Evolutionary conservation across 305 asterid genomes (phyloP), one percentile per base, ranked within the genome.

Genomic region (Caryopteris hybrid): DNA sequence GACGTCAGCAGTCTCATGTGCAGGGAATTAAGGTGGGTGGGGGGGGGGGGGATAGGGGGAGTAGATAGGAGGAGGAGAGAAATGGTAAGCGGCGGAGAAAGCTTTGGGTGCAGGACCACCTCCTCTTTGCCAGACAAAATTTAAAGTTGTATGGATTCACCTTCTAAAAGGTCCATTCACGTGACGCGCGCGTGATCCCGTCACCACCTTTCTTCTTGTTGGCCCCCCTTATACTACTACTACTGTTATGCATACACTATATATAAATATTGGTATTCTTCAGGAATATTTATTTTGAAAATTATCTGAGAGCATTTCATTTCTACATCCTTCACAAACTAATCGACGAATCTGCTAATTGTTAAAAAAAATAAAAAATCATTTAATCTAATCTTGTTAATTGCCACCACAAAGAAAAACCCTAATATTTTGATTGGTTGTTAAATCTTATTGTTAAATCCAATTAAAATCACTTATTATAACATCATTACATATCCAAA

Each of bases 161-260:
- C 72, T 71, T 67, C 68, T 47, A 55, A 77, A 70, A 71, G 80
- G 72, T 54, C 70, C 73, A 25, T 58, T 65, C 86, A 83, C 85
- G 87, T 83, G 88, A 64, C 41, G 21, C 67, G 81, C 86, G 82
- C 86, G 88, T 83, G 88, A 75, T 34, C 38, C 36, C 62, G 63
- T 38, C 72, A 46, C 58, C 72, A 38, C 59, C 56, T 66, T 50
- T 73, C 50, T 61, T 65, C 17, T 43, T 23, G 43, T 42, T 12
- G 66, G 22, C 17, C 72, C 66, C 63, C 46, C 66, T 36, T 2
- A 4, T 56, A 6, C 8, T 36, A 36, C 10, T 36, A 25, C 31
- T 25, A 4, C 31, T 25, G 4, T 25, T 25, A 25, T 4, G 4
- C 2, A 25, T 25, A 25, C 4, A 25, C 4, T 25, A 25, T 25